These are phyloP conservation scores for Phaeophleospora eucalypticola DNA, from an alignment of 2,329 filamentous ascomycete genomes.

Conservation along the genomic window DNA sequence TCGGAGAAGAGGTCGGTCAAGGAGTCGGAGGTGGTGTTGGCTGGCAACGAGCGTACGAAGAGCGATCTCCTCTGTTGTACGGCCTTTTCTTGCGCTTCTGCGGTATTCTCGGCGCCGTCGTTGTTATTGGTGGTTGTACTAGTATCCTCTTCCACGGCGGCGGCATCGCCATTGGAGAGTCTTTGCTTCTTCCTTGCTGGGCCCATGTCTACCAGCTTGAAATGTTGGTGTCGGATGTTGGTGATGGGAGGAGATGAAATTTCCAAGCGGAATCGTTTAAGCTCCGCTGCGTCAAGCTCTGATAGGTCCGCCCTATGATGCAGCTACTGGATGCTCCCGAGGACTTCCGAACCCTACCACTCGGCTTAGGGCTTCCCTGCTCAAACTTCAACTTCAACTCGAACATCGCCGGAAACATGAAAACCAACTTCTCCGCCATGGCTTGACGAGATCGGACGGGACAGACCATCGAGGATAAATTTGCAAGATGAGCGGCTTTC, in stretches of 20 bases:
- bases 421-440: too few relatives aligned
- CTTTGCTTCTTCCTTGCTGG: conserved; percentile 31
- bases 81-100: conserved; percentile 18
- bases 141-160: conserved; percentile 12
- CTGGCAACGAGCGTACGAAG: conserved; percentile 83
- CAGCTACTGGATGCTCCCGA: background rate
- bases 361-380: background rate
- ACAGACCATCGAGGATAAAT: background rate
- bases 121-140: conserved; percentile 1
- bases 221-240: background rate
- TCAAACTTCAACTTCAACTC: background rate
- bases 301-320: background rate
- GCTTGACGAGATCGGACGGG: too few relatives aligned
- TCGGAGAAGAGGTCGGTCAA: conserved; percentile 90
- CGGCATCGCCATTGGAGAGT: conserved; percentile 26
- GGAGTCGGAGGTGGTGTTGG: conserved; percentile 71
- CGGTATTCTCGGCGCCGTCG: conserved; percentile 1
- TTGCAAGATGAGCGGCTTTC: conserved; percentile 31
- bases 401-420: background rate
- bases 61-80: conserved; percentile 49
- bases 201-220: conserved; percentile 18
- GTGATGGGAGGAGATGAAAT: background rate
- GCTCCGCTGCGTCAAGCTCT: too few relatives aligned
- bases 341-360: background rate
- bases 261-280: background rate